Evolutionary conservation across 148 eudicot genomes (phyloP), one percentile per base, ranked within the genome.

Genomic region (Gaultheria prostrata): DNA sequence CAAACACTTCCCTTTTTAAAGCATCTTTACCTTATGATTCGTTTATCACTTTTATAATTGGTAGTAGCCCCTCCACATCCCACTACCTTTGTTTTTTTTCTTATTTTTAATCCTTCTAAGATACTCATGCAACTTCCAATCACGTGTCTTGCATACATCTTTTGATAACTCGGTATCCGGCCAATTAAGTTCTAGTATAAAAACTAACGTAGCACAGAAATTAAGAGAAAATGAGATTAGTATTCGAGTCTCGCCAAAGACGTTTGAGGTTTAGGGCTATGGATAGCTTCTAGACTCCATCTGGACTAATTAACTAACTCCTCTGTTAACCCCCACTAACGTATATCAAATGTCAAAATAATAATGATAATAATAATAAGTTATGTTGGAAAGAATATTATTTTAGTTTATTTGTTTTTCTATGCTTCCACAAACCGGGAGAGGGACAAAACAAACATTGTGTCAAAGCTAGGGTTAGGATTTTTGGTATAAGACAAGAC

Each of bases 11-110:
- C 51, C 80, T 65, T 26, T 76, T 17, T 80, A 89, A 89, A 85
- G 89, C 87, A 85, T 83, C 88, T 87, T 87, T 87, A 82, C 71
- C 82, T 10, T 21, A 43, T 85, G 74, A 80, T 85, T 24, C 79
- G 70, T 78, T 69, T 70, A 24, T 39, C 73, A 50, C 75, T 80
- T 81, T 79, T 77, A 35, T 84, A 28, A 67, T 67, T 67, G 72
- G 72, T 9, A 48, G 28, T n/a, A 8, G 21, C 46, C 28, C 32
- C 17, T 28, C 33, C 72, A 54, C 75, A 45, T 53, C 69, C 75
- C 30, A 54, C 77, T 57, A 32, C 76, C 54, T 78, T 15, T 63
- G 26, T 43, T 77, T 46, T 15, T 76, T 63, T 69, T 48, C 57
- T 8, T 8, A n/a, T 15, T 69, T 79, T 80, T 69, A 51, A 82